Percentiles rank a stretch among this genome's conserved stretches.
These are phyloP conservation scores for Dactylellina leptospora DNA, from an alignment of 2,329 filamentous ascomycete species.

Conservation along the genomic window DNA sequence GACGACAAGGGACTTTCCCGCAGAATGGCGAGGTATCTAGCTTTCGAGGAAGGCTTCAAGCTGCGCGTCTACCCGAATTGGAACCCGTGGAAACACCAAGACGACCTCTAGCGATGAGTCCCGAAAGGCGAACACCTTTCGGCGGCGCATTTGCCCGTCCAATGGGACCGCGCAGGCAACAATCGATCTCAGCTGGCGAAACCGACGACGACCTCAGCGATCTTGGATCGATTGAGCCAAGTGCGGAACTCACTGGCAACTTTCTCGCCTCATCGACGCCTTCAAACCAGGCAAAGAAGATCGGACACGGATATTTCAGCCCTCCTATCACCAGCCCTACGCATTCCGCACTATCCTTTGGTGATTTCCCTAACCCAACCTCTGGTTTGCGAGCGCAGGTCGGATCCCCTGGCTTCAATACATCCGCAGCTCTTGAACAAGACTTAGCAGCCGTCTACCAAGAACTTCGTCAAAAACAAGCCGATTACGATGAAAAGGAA, in stretches of 20 bases:
- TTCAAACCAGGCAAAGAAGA: slow-evolving; percentile 16
- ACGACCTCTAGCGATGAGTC: slow-evolving; percentile 29
- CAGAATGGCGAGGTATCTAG: slow-evolving; percentile 43
- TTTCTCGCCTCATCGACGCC: slow-evolving; percentile 49
- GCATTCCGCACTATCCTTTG: slow-evolving; percentile 40
- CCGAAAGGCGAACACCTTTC: slow-evolving; percentile 42
- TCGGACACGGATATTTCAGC: slow-evolving; percentile 49
- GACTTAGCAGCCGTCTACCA: slow-evolving; percentile 35
- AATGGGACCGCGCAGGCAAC: slow-evolving; percentile 33
- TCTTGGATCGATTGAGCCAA: slow-evolving; percentile 38
- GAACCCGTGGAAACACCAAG: slow-evolving; percentile 33
- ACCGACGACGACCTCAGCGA: slow-evolving; percentile 41
- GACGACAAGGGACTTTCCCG: slow-evolving; percentile 43
- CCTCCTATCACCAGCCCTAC: slow-evolving; percentile 40
- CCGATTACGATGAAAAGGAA: slow-evolving; percentile 44
- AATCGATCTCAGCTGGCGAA: slow-evolving; percentile 31
- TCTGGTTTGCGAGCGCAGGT: slow-evolving; percentile 16
- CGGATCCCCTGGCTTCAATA: slow-evolving; percentile 47
- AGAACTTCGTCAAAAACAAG: slow-evolving; percentile 41
- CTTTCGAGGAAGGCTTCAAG: slow-evolving; percentile 39
- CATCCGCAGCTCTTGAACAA: slow-evolving; percentile 40
- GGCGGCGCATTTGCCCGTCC: slow-evolving; percentile 41
- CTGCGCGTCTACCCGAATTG: slow-evolving; percentile 28
- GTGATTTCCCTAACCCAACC: slow-evolving; percentile 19
- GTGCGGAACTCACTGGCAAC: slow-evolving; percentile 44